Base-by-base conservation (phyloP, 163 green algal genomes). In the Prototheca cutis region DNA sequence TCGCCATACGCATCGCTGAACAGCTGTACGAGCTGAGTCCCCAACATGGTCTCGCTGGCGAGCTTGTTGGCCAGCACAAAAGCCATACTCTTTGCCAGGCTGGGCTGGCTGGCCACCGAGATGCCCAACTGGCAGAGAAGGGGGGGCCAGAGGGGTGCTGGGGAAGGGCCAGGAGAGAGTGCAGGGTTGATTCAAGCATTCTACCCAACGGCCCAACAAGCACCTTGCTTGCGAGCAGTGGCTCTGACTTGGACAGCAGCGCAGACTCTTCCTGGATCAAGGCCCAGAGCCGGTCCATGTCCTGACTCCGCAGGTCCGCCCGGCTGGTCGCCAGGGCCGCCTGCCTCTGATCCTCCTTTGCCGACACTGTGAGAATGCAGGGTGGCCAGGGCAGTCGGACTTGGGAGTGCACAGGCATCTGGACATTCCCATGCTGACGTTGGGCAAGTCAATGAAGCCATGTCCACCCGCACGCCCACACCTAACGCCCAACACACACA, bases 1-100 rank as follows among this genome's bases (percentile, higher is more conserved):
- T 68, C 70, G 8, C 72, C 67, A 51, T 93, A 94, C 2, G 76
- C 82, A 39, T 90, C 80, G 51, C 76, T 58, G 42, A 94, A 87
- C 17, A 94, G 69, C 5, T 76, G 63, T 63, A 86, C 84, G 4
- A 95, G 75, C 71, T 96, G 87, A 30, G 84, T 90, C 25, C 75
- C 79, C 49, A 91, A 72, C 48, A 96, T 67, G 23, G 83, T 94
- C 10, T 64, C 65, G 58, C 67, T 88, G 28, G 75, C 68, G n/a
- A 96, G 77, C 72, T 95, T 95, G 79, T 94, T 95, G 24, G 83
- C 83, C 17, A 96, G 67, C 31, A 95, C 62, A 66, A 91, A 90
- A 18, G 86, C 73, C 51, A 96, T 68, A 13, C 67, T 71, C 52
- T 82, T 80, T 33, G 80, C 79, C 13, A 95, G 57, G 53, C 47